Percentiles rank a stretch among this genome's conserved stretches.
These are phyloP conservation scores for Mortierella sp. DNA, from an alignment of 371 early-diverging fungal species.

Conservation along the genomic window DNA sequence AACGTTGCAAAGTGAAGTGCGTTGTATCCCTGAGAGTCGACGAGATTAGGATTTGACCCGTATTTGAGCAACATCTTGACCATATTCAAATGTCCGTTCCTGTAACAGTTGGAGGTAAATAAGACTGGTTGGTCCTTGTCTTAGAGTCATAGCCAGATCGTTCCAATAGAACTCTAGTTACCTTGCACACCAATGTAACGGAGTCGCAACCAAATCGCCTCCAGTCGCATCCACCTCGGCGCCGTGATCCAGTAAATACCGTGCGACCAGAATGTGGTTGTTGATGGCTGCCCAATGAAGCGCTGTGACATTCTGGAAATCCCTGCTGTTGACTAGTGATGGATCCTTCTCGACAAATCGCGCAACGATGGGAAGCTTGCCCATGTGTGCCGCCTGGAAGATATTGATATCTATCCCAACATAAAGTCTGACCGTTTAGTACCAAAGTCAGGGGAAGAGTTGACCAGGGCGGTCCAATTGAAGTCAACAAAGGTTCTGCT, in stretches of 20 bases:
- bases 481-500: no score
- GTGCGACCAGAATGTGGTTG: conserved; percentile 77
- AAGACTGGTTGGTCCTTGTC: background rate
- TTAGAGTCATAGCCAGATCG: no score
- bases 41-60: conserved; percentile 79
- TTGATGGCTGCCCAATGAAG: conserved; percentile 88
- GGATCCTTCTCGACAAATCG: conserved; percentile 63
- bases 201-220: conserved; percentile 84
- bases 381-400: conserved; percentile 76
- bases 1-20: conserved; percentile 94
- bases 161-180: conserved; percentile 17
- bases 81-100: conserved; percentile 79
- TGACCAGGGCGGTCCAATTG: no score
- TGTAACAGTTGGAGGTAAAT: conserved; percentile 15
- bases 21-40: conserved; percentile 91
- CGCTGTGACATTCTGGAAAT: conserved; percentile 74
- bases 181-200: conserved; percentile 92
- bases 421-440: background rate
- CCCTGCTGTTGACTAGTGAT: conserved; percentile 62
- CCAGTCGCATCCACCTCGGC: conserved; percentile 82
- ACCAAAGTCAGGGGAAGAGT: no score
- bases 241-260: conserved; percentile 83
- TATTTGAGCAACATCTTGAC: conserved; percentile 77
- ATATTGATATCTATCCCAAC: conserved; percentile 59
- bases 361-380: conserved; percentile 65